These are phyloP conservation scores for Cronartium ribicola DNA, from an alignment of 1,284 basidiomycete genomes.

Conservation along the genomic window DNA sequence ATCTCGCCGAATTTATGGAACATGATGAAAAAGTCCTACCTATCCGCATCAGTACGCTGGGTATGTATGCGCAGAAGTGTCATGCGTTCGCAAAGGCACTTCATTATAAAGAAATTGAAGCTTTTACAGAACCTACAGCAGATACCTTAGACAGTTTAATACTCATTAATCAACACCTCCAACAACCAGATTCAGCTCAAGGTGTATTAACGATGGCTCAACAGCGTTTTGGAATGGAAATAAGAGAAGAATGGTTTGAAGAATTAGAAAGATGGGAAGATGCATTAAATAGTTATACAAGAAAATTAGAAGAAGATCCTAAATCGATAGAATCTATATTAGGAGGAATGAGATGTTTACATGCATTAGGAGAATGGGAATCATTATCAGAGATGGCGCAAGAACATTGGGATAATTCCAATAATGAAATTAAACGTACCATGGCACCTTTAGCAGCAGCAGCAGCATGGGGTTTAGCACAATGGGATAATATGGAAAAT, in stretches of 20 bases:
- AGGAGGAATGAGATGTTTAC: slow-evolving; percentile 91
- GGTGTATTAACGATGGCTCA: slow-evolving; percentile 79
- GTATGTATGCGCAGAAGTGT: slow-evolving; percentile 85
- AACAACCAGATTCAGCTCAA: slow-evolving; percentile 95
- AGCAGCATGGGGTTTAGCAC: slow-evolving; percentile 90
- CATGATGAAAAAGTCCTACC: slow-evolving; percentile 95
- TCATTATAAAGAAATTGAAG: slow-evolving; percentile 98
- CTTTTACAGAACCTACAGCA: slow-evolving; percentile 81
- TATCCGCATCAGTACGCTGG: slow-evolving; percentile 87
- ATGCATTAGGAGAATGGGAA: slow-evolving; percentile 98
- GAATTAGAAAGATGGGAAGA: slow-evolving; percentile 95
- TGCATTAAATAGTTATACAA: slow-evolving; percentile 55
- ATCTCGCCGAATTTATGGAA: slow-evolving; percentile 99
- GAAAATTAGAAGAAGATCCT: slow-evolving; percentile 40
- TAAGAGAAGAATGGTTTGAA: slow-evolving; percentile 73
- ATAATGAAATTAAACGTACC: slow-evolving; percentile 75
- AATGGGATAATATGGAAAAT: slow-evolving; percentile 98
- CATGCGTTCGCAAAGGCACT: slow-evolving; percentile 96
- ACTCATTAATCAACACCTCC: slow-evolving; percentile 92
- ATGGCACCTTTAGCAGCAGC: slow-evolving; percentile 96
- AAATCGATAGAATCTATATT: slow-evolving; percentile 55
- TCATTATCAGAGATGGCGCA: slow-evolving; percentile 80
- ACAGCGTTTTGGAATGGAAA: slow-evolving; percentile 39
- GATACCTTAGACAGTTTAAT: slow-evolving; percentile 89
- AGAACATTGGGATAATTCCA: slow-evolving; percentile 74